Evolutionary conservation across 2,329 filamentous ascomycete species (phyloP).

Genomic region (Xylariaceae sp.): DNA sequence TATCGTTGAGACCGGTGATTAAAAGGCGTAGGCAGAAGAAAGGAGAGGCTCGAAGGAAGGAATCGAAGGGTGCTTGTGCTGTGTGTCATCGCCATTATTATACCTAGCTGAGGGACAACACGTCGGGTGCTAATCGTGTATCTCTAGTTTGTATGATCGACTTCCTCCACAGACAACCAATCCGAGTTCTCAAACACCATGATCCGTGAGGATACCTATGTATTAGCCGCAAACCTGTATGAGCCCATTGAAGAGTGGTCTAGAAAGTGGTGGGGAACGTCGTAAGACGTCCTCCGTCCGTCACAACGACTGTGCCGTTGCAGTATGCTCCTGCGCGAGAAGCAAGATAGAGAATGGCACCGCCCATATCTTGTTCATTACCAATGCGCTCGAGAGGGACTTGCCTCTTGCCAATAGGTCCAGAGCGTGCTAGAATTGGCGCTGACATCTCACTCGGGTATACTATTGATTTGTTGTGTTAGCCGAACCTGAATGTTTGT

Average conservation of each 20-base stretch:
- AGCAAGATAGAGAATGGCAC: conserved; percentile 59
- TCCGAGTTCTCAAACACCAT: background rate
- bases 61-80: background rate
- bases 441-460: conserved; percentile 59
- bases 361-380: conserved; percentile 58
- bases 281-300: conserved; percentile 58
- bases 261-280: conserved; percentile 52
- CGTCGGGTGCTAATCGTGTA: background rate
- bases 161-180: background rate
- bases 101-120: background rate
- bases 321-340: conserved; percentile 60
- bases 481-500: background rate
- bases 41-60: too few species aligned
- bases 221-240: background rate
- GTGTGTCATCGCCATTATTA: background rate
- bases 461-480: conserved; percentile 34
- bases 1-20: too few species aligned
- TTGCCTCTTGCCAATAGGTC: conserved; percentile 35
- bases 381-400: conserved; percentile 58
- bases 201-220: background rate
- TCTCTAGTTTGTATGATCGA: background rate
- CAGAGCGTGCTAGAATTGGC: conserved; percentile 39
- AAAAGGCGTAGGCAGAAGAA: too few species aligned
- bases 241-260: background rate
- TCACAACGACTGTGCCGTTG: conserved; percentile 58